Evolutionary conservation across 225 moss, liverwort and hornwort species (phyloP).

Genomic region (Physcomitrium patens): DNA sequence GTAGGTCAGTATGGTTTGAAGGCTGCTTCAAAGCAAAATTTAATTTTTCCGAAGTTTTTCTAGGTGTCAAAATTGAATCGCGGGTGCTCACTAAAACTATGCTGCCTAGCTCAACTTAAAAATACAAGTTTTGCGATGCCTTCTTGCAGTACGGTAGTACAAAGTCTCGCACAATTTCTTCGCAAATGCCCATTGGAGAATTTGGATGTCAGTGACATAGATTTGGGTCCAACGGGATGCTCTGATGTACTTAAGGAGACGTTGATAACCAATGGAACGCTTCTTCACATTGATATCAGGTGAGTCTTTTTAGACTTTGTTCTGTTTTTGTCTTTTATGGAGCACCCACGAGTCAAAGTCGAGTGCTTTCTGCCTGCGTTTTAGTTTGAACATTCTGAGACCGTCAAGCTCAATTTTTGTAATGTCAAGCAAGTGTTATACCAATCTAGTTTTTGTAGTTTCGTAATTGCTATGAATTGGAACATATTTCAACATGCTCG

Average conservation of each 20-base stretch:
- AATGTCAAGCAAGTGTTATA: not conserved
- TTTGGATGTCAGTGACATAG: constrained; percentile 48
- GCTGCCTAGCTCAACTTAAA: constrained; percentile 6
- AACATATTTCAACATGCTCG: not conserved
- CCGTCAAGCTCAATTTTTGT: constrained; percentile 3
- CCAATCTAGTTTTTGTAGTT: constrained; percentile 14
- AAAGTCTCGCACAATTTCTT: constrained; percentile 39
- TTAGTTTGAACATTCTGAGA: not conserved
- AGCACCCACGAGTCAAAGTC: not conserved
- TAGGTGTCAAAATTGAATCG: constrained; percentile 16
- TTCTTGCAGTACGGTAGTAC: constrained; percentile 37
- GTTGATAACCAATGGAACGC: constrained; percentile 28
- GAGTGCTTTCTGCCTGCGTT: constrained; percentile 12
- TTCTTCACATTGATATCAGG: constrained; percentile 54
- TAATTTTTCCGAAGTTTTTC: not conserved
- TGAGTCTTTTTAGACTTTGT: constrained; percentile 10
- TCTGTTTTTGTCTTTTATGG: not conserved
- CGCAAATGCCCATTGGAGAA: constrained; percentile 41
- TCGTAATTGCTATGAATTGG: constrained; percentile 14
- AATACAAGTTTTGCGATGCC: not conserved
- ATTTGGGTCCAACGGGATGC: constrained; percentile 48
- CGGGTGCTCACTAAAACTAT: not conserved
- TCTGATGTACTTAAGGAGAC: constrained; percentile 41
- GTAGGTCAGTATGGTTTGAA: constrained; percentile 25
- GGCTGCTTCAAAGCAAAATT: not conserved